Evolutionary conservation across 1,139 yeast genomes (phyloP), one percentile per base, ranked within the genome.

Genomic region (Yamadazyma diospyri): DNA sequence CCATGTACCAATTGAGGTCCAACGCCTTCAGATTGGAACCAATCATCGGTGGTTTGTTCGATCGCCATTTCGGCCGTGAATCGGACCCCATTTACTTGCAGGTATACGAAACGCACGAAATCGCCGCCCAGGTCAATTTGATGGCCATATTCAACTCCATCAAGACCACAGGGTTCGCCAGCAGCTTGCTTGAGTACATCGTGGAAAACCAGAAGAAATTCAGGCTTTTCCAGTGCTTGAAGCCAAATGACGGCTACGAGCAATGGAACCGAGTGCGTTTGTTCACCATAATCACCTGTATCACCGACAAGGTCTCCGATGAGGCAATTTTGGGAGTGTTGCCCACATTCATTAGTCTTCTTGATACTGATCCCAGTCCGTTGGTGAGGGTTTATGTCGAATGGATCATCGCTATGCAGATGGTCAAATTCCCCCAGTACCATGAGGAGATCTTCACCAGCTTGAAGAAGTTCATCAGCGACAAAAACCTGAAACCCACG

Each of bases 311-410:
- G 13, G 35, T 62, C 3, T 55, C 50, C 9, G 27, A 38, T 13
- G 37, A 35, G 2, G 21, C 27, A 2, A 29, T 44, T n/a, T 35
- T 37, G 2, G 29, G 43, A 5, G 50, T 50, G 23, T 41, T 61
- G 23, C 47, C 47, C 6, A 35, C 36, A 2, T 55, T 62, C 29
- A 45, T 59, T 18, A 36, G 39, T 1, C 39, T 63, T 23, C 46
- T 66, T 8, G 64, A 52, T 6, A 52, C 48, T 2, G 95, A 87
- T 41, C 77, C 87, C 9, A 82, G 94, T 42, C 96, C 95, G 1
- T 61, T 81, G 37, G 85, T 76, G 2, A 72, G 96, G 38, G 60
- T 74, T 3, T 84, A 81, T 47, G 58, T 83, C 34, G 97, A 88
- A 48, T 88, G 97, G 97, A 62, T 81, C 5, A 57, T 82, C 26